Base-by-base conservation (phyloP, 768 basidiomycete species). In the Termitomyces bulborhizus region DNA sequence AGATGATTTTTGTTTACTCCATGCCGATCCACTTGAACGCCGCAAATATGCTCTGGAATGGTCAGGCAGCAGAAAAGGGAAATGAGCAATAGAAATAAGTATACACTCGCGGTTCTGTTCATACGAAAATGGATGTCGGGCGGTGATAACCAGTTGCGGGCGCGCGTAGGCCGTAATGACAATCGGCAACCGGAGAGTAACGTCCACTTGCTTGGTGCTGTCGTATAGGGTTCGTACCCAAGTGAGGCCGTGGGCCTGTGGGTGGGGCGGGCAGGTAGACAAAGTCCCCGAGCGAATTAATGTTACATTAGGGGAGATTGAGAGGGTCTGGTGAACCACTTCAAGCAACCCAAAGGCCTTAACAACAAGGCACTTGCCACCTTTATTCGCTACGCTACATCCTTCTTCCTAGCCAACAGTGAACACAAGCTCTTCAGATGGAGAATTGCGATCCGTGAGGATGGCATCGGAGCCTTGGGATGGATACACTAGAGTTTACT, bases 171-270 rank as follows among this genome's bases (percentile, higher is more conserved):
- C 62, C 21, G 59, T 49, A 44, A 58, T 57, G 5, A 48, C 53
- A 39, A 60, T 44, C 29, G 51, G 56, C 3, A 53, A 51, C 12
- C 12, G 60, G 56, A 11, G 51, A 57, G 26, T 29, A 41, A 27
- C 52, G 39, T 39, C 56, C 31, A 21, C 21, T 21, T 21, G 21
- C 21, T 15, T 41, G 56, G 29, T 41, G 54, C 29, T 39, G 46
- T 41, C 37, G 21, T 9, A 37, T 46, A 26, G 53, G 44, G 37
- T 46, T 31, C 3, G 53, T 42, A 36, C 43, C 60, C 24, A 68
- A 61, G 34, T 56, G 53, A 21, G 62, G 62, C n/a, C n/a, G n/a
- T n/a, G n/a, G n/a, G n/a, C 15, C 62, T 21, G 51, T 41, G 60
- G 62, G 12, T 60, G 62, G 5, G 62, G 52, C 34, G 60, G 58